A percentile compares a stretch with the other conserved stretches of the same genome.
Conservation (phyloP, 129 eudicot species). For the Silybum marianum region DNA sequence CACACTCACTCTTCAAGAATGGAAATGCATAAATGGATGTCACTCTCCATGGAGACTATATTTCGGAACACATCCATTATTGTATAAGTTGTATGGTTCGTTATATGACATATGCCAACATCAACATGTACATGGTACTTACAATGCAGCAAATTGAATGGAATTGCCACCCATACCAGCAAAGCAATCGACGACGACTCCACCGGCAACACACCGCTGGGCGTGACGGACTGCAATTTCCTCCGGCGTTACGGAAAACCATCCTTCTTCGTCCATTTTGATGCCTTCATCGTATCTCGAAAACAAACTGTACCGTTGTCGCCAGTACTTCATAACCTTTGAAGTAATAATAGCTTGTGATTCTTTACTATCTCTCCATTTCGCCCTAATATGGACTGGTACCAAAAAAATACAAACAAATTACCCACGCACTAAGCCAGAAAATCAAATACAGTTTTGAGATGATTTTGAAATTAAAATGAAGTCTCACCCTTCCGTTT, state of each 20-base stretch:
- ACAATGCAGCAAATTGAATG: conserved; percentile 74
- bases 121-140: conserved; percentile 20
- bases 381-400: conserved; percentile 41
- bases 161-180: conserved; percentile 87
- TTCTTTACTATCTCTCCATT: conserved; percentile 16
- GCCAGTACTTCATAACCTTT: conserved; percentile 63
- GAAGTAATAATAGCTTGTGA: conserved; percentile 30
- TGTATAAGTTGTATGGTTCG: neutral
- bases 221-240: conserved; percentile 70
- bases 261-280: conserved; percentile 75
- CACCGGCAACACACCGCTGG: conserved; percentile 45
- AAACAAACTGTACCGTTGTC: conserved; percentile 63
- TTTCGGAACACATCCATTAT: neutral
- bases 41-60: neutral
- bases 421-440: neutral
- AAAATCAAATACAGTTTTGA: neutral
- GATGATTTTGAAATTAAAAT: neutral
- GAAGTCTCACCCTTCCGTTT: conserved; percentile 35
- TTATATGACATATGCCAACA: neutral
- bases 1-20: too few relatives aligned
- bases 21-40: too few relatives aligned
- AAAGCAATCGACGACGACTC: conserved; percentile 64
- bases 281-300: conserved; percentile 66
- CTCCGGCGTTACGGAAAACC: conserved; percentile 90
- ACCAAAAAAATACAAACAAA: neutral